phyloP scores from a whole-genome alignment of 768 basidiomycete genomes.

The Psilocybe cubensis region DNA sequence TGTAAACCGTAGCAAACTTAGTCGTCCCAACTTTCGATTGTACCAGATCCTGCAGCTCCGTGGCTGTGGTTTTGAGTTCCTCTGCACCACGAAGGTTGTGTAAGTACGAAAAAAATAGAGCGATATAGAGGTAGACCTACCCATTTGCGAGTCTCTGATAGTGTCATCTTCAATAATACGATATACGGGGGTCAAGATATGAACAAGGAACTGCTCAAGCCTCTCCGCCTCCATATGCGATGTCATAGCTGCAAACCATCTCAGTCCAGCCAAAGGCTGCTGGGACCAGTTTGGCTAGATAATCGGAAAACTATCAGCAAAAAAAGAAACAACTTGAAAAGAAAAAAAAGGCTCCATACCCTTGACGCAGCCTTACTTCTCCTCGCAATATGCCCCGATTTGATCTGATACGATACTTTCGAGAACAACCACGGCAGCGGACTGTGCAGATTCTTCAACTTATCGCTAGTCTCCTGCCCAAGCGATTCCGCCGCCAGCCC shows the following conservation, averaged over 20 bases:
- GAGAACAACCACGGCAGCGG: conserved; percentile 94
- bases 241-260: conserved; percentile 94
- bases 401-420: conserved; percentile 86
- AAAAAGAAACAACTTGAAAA: conserved; percentile 4
- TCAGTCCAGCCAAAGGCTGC: conserved; percentile 77
- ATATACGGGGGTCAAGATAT: conserved; percentile 86
- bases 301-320: conserved; percentile 2
- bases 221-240: conserved; percentile 62
- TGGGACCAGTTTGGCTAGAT: conserved; percentile 79
- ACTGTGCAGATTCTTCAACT: conserved; percentile 38
- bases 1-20: conserved; percentile 80
- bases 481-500: conserved; percentile 26
- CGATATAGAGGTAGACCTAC: conserved; percentile 45
- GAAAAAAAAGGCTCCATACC: conserved; percentile 35
- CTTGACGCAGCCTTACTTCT: conserved; percentile 51
- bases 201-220: conserved; percentile 74
- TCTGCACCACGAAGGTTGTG: conserved; percentile 56
- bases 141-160: conserved; percentile 76
- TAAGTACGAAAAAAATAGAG: background rate
- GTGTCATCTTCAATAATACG: conserved; percentile 88
- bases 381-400: conserved; percentile 73
- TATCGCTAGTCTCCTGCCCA: conserved; percentile 21
- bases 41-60: conserved; percentile 86
- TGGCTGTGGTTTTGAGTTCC: conserved; percentile 78
- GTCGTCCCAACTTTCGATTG: conserved; percentile 89